Percentiles rank a stretch among this genome's conserved stretches.
phyloP scores from a whole-genome alignment of 179 eudicot species.

The Corrigiola litoralis region DNA sequence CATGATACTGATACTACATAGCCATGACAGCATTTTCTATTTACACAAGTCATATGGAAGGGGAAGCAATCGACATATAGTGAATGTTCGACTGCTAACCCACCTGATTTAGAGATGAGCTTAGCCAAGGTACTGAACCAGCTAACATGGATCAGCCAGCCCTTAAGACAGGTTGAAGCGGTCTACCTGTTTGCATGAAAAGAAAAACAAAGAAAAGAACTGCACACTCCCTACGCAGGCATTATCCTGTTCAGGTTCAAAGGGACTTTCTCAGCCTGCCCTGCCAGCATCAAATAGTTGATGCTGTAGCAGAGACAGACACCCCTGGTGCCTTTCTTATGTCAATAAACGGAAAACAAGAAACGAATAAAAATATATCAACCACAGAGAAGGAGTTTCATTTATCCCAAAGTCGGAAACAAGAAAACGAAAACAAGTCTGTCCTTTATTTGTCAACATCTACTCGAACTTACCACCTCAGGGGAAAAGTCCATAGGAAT shows the following conservation, averaged over 20 bases:
- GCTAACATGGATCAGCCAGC: neutral
- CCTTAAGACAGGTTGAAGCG: constrained; percentile 8
- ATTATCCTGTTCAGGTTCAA: constrained; percentile 99
- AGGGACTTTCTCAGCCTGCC: constrained; percentile 99
- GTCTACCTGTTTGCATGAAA: constrained; percentile 47
- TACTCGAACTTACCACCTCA: constrained; percentile 38
- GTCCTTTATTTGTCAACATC: constrained; percentile 26
- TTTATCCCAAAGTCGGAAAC: constrained; percentile 22
- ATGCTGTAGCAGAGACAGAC: constrained; percentile 66
- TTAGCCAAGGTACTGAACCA: neutral
- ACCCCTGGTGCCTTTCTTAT: constrained; percentile 97
- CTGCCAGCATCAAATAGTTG: constrained; percentile 27
- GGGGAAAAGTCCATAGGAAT: constrained; percentile 22
- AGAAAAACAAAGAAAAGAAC: constrained; percentile 39
- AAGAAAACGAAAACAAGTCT: constrained; percentile 10
- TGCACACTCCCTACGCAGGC: constrained; percentile 99
- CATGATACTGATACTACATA: no score
- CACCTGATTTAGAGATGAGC: constrained; percentile 1
- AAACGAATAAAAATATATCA: neutral
- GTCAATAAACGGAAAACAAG: constrained; percentile 34
- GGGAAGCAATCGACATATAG: constrained; percentile 4
- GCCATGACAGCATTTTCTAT: no score
- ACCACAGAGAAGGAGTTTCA: constrained; percentile 18
- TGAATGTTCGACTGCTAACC: neutral
- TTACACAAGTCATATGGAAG: neutral